These are phyloP conservation scores for Trichosporon sp. DNA, from an alignment of 1,284 basidiomycete genomes.

Conservation along the genomic window DNA sequence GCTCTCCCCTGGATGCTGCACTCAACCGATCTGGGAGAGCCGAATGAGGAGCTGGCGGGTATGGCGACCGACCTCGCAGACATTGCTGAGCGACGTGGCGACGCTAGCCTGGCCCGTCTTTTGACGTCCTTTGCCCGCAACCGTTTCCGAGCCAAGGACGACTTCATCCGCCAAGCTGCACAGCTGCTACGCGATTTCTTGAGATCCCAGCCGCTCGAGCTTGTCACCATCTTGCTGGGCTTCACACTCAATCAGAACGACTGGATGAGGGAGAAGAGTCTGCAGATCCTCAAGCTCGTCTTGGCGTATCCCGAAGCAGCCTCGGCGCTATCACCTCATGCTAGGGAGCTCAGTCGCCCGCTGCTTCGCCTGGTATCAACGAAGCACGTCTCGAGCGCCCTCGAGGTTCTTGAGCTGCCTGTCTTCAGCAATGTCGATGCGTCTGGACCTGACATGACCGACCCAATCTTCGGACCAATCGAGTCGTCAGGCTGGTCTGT, in stretches of 20 bases:
- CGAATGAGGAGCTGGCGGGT: constrained; percentile 59
- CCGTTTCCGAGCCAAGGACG: constrained; percentile 86
- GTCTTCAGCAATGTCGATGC: constrained; percentile 67
- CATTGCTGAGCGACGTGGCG: constrained; percentile 66
- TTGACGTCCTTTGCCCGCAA: constrained; percentile 81
- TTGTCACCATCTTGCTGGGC: constrained; percentile 75
- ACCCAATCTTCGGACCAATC: constrained; percentile 80
- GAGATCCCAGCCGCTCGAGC: constrained; percentile 60
- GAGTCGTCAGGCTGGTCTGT: constrained; percentile 80
- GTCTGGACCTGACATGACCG: constrained; percentile 71
- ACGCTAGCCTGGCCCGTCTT: constrained; percentile 69
- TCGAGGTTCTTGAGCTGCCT: constrained; percentile 87
- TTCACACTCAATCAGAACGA: constrained; percentile 76
- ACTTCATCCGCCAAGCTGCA: constrained; percentile 86
- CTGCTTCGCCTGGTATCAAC: constrained; percentile 77
- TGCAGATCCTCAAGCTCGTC: constrained; percentile 83
- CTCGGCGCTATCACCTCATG: constrained; percentile 65
- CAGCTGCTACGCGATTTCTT: constrained; percentile 72
- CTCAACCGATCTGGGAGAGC: constrained; percentile 63
- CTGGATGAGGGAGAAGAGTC: constrained; percentile 74
- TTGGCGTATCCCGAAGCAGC: constrained; percentile 79
- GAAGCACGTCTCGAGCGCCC: constrained; percentile 73
- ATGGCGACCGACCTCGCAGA: constrained; percentile 70
- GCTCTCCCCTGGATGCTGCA: constrained; percentile 85
- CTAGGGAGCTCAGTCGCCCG: constrained; percentile 84